Evolutionary conservation across 805 yeast species (phyloP).

Genomic region (Wickerhamia fluorescens): DNA sequence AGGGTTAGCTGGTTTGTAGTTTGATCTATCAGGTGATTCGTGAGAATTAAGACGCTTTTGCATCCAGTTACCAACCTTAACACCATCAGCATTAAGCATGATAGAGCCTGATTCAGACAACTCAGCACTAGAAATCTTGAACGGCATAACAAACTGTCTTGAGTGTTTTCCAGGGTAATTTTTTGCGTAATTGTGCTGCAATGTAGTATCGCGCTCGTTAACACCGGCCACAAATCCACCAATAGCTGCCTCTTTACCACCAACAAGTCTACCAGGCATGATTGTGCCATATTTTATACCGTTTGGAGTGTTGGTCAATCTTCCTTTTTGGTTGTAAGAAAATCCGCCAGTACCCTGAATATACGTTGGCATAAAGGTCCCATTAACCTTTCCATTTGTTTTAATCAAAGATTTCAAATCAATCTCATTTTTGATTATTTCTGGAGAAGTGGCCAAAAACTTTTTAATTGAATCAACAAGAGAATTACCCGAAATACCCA

Average conservation of each 20-base stretch:
- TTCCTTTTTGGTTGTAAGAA: slow-evolving; percentile 61
- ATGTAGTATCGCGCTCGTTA: slow-evolving; percentile 24
- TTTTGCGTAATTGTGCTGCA: slow-evolving; percentile 27
- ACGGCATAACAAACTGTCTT: slow-evolving; percentile 40
- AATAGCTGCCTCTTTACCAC: slow-evolving; percentile 46
- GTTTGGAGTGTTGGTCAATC: slow-evolving; percentile 61
- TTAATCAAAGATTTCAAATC: slow-evolving; percentile 16
- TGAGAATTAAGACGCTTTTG: slow-evolving; percentile 14
- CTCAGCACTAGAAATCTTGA: slow-evolving; percentile 31
- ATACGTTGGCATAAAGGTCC: slow-evolving; percentile 9
- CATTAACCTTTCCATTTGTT: slow-evolving; percentile 5
- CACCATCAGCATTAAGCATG: slow-evolving; percentile 33
- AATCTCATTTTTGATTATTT: slow-evolving; percentile 15
- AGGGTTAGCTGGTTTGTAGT: slow-evolving; percentile 26
- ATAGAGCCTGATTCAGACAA: slow-evolving; percentile 33
- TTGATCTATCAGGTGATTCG: slow-evolving; percentile 13
- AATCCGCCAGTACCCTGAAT: slow-evolving; percentile 73
- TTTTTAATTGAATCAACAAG: slow-evolving; percentile 25
- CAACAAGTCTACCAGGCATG: slow-evolving; percentile 63
- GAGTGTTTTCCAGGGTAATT: slow-evolving; percentile 33
- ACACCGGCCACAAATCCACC: slow-evolving; percentile 47
- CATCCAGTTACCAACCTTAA: slow-evolving; percentile 36
- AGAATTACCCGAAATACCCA: slow-evolving; percentile 14
- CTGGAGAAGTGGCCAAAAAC: slow-evolving; percentile 19
- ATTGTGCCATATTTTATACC: slow-evolving; percentile 52